A percentile compares a stretch with the other conserved stretches of the same genome.
These are phyloP conservation scores for Raffaelea ambrosiae DNA, from an alignment of 2,329 filamentous ascomycete species.

Conservation along the genomic window DNA sequence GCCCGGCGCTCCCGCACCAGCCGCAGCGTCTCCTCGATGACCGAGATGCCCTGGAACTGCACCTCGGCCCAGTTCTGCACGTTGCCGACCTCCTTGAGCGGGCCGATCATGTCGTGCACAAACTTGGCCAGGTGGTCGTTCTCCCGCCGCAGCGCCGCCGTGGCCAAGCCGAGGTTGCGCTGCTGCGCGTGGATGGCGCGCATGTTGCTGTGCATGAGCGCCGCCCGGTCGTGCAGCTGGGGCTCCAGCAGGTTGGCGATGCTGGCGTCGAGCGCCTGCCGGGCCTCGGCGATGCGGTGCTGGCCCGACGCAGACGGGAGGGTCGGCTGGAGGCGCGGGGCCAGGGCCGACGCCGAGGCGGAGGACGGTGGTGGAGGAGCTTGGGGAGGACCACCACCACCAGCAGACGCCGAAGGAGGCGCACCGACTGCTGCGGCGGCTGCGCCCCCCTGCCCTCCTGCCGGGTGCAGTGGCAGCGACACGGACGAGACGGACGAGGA, in stretches of 20 bases:
- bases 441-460: no score
- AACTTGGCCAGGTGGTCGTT: constrained; percentile 57
- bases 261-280: constrained; percentile 49
- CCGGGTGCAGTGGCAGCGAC: background rate
- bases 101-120: constrained; percentile 51
- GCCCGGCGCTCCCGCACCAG: constrained; percentile 32
- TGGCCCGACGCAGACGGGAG: constrained; percentile 34
- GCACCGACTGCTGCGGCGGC: background rate
- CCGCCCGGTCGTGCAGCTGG: constrained; percentile 59
- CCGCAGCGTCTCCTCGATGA: constrained; percentile 56
- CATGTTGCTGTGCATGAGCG: constrained; percentile 61
- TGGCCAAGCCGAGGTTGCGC: constrained; percentile 52
- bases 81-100: constrained; percentile 70
- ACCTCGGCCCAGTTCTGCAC: constrained; percentile 86
- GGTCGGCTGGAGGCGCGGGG: constrained; percentile 20
- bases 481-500: constrained; percentile 8
- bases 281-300: constrained; percentile 46
- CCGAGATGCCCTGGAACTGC: constrained; percentile 58
- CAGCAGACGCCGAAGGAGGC: background rate
- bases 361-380: background rate
- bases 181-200: constrained; percentile 59
- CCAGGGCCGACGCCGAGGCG: background rate
- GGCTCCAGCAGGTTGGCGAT: constrained; percentile 63
- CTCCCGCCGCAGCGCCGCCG: constrained; percentile 52
- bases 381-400: no score